phyloP scores from a whole-genome alignment of 108 stramenopile species.

The Cyclotella sp. region DNA sequence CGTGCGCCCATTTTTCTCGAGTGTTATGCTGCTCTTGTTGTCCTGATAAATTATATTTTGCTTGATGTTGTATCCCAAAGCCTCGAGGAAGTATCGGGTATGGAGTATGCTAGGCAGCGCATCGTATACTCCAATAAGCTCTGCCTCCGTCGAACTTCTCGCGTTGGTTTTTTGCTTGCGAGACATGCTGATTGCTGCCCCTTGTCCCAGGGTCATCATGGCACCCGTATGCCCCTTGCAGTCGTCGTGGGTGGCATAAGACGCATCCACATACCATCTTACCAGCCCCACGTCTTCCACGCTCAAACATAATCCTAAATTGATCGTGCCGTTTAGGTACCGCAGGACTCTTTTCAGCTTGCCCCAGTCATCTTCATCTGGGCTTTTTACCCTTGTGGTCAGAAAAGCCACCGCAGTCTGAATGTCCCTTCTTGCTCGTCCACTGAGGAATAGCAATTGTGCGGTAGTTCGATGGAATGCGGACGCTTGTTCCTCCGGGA shows the following conservation, averaged over 20 bases:
- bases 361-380: constrained; percentile 4
- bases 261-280: background rate
- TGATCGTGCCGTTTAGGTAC: too few species aligned
- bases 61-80: background rate
- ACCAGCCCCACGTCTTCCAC: background rate
- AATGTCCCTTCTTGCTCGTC: too few species aligned
- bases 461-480: background rate
- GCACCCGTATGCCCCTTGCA: too few species aligned
- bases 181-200: background rate
- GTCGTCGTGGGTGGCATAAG: too few species aligned
- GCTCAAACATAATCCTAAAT: background rate
- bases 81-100: background rate
- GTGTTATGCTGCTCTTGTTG: constrained; percentile 58
- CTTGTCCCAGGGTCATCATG: too few species aligned
- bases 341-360: too few species aligned
- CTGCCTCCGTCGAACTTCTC: too few species aligned
- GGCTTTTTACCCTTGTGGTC: background rate
- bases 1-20: too few species aligned
- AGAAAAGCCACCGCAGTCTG: background rate
- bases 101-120: background rate
- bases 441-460: too few species aligned
- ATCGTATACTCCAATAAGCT: background rate
- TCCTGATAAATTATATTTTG: constrained; percentile 30
- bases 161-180: background rate
- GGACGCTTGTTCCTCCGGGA: constrained; percentile 1